Conservation (phyloP, 2,329 filamentous ascomycete genomes). For the Dothideomycetidae sp. region DNA sequence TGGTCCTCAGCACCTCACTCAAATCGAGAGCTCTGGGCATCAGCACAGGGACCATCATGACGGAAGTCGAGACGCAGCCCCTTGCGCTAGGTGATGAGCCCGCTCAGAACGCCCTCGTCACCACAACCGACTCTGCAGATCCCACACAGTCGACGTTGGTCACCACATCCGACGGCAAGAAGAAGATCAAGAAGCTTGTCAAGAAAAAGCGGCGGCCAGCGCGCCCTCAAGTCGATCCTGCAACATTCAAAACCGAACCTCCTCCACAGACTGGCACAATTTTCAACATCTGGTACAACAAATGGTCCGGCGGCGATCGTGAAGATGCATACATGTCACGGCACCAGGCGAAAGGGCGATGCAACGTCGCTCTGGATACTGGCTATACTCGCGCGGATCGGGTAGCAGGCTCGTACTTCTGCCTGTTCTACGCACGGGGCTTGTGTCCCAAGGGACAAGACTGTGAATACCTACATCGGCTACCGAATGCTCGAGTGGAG, state of each 20-base stretch:
- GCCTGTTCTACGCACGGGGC: constrained; percentile 78
- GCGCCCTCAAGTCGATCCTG: constrained; percentile 76
- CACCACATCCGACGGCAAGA: constrained; percentile 26
- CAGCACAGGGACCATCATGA: constrained; percentile 1
- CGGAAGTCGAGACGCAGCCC: constrained; percentile 5
- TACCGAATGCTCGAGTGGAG: constrained; percentile 45
- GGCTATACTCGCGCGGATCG: constrained; percentile 38
- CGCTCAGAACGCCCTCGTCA: background rate
- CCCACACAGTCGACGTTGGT: constrained; percentile 7
- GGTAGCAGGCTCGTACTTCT: constrained; percentile 63
- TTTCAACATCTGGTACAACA: constrained; percentile 99
- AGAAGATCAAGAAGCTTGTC: constrained; percentile 81
- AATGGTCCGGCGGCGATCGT: constrained; percentile 89
- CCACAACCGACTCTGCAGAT: constrained; percentile 1
- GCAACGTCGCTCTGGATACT: constrained; percentile 60
- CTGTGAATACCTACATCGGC: constrained; percentile 83
- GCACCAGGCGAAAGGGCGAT: constrained; percentile 67
- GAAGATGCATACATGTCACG: constrained; percentile 84
- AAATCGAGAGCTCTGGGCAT: no score
- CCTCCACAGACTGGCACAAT: constrained; percentile 87
- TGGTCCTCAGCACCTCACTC: no score
- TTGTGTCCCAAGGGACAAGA: constrained; percentile 74
- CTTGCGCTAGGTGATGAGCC: background rate
- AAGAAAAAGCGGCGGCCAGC: constrained; percentile 83
- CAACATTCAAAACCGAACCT: constrained; percentile 66